Conservation (phyloP, 1,284 basidiomycete genomes). For the Filobasidium uniguttulatum region DNA sequence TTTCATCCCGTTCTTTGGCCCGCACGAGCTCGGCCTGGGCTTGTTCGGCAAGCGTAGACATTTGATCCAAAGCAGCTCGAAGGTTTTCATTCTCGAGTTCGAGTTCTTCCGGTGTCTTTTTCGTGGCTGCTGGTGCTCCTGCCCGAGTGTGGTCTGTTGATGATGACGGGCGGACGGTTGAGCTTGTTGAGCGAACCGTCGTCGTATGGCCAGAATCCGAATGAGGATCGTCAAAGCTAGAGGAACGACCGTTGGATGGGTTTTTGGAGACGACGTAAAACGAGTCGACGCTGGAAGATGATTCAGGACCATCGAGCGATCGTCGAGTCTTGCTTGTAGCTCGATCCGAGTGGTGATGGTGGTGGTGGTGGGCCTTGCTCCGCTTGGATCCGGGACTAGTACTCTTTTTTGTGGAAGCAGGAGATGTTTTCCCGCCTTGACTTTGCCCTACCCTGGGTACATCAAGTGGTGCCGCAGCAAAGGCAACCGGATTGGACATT, state of each 20-base stretch:
- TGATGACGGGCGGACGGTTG: not conserved
- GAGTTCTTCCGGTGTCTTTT: conserved; percentile 36
- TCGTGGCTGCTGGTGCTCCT: conserved; percentile 1
- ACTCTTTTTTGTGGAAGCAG: not conserved
- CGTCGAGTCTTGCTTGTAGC: conserved; percentile 5
- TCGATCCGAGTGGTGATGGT: conserved; percentile 5
- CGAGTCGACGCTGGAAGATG: conserved; percentile 1
- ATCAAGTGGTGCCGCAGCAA: conserved; percentile 27
- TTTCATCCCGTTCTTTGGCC: conserved; percentile 21
- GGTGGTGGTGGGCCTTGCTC: not conserved
- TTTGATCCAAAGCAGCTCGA: conserved; percentile 28
- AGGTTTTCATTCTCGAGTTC: conserved; percentile 33
- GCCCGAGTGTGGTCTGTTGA: too few relatives aligned
- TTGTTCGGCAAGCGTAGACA: conserved; percentile 28
- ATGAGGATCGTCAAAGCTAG: not conserved
- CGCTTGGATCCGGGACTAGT: too few relatives aligned
- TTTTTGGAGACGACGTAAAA: conserved; percentile 4
- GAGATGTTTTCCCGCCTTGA: not conserved
- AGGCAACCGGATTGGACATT: conserved; percentile 34
- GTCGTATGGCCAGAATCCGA: too few relatives aligned
- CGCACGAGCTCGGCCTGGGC: conserved; percentile 24
- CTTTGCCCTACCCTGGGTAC: conserved; percentile 2
- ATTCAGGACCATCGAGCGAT: not conserved
- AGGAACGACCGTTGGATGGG: not conserved
- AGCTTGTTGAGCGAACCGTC: too few relatives aligned